phyloP scores from a whole-genome alignment of 73 alveolate genomes.

The Paramecium pentaurelia region DNA sequence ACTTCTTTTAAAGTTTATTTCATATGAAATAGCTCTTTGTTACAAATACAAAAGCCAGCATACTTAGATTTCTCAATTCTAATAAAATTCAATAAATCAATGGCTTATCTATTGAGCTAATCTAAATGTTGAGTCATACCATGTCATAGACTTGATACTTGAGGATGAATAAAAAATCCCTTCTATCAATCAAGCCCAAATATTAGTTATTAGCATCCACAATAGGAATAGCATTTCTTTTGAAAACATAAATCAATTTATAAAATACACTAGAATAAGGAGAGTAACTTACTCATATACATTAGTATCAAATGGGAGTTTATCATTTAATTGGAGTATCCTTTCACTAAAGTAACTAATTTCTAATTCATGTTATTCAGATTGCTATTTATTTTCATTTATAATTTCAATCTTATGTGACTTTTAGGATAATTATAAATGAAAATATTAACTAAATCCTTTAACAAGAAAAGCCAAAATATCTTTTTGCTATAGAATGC shows the following conservation, averaged over 20 bases:
- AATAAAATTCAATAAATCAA: background rate
- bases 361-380: constrained; percentile 25
- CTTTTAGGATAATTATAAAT: background rate
- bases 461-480: constrained; percentile 39
- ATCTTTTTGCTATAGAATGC: constrained; percentile 1
- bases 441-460: constrained; percentile 32
- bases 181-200: constrained; percentile 37
- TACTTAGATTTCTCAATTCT: constrained; percentile 28
- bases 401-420: background rate
- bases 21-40: constrained; percentile 1
- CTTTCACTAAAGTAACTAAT: background rate
- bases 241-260: background rate
- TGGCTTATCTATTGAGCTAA: background rate
- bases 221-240: background rate
- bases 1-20: constrained; percentile 37
- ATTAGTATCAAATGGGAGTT: background rate
- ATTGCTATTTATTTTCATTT: background rate
- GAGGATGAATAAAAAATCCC: constrained; percentile 28
- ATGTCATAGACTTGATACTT: constrained; percentile 1
- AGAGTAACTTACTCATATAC: background rate
- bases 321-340: background rate
- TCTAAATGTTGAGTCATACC: background rate
- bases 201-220: background rate
- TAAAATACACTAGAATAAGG: constrained; percentile 1
- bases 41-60: background rate